Percentiles rank a stretch among this genome's conserved stretches.
Evolutionary conservation across 2,329 filamentous ascomycete genomes (phyloP).

Genomic region (Daldinia sp.): DNA sequence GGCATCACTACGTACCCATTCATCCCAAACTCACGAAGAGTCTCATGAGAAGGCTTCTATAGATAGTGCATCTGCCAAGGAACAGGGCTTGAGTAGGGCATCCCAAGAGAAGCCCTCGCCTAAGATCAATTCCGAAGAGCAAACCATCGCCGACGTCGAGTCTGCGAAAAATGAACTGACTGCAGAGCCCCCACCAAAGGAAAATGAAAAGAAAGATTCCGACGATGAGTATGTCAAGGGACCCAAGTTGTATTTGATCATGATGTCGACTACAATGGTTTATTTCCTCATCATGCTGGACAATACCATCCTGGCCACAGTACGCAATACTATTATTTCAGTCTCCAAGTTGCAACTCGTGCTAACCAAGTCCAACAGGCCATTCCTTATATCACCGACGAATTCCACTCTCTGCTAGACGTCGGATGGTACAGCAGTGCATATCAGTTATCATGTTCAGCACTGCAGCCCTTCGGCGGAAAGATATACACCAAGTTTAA

Average conservation of each 20-base stretch:
- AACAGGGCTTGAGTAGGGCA: not conserved
- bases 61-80: not conserved
- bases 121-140: not conserved
- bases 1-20: not conserved
- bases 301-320: constrained; percentile 23
- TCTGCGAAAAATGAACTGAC: not conserved
- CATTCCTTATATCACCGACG: constrained; percentile 23
- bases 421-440: constrained; percentile 45
- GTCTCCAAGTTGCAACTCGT: not conserved
- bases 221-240: not conserved
- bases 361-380: constrained; percentile 10
- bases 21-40: not conserved
- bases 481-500: constrained; percentile 22
- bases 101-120: not conserved
- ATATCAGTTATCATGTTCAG: constrained; percentile 17
- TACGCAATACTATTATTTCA: not conserved
- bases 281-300: constrained; percentile 27
- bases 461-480: constrained; percentile 18
- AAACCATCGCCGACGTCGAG: not conserved
- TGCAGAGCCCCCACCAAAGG: not conserved
- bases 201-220: not conserved
- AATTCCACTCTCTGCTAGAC: constrained; percentile 24
- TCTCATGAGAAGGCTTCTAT: no score
- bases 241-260: not conserved
- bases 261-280: not conserved